Percentiles rank a stretch among this genome's conserved stretches.
These are phyloP conservation scores for Verticillium albo-atrum DNA, from an alignment of 2,329 filamentous ascomycete species.

Conservation along the genomic window DNA sequence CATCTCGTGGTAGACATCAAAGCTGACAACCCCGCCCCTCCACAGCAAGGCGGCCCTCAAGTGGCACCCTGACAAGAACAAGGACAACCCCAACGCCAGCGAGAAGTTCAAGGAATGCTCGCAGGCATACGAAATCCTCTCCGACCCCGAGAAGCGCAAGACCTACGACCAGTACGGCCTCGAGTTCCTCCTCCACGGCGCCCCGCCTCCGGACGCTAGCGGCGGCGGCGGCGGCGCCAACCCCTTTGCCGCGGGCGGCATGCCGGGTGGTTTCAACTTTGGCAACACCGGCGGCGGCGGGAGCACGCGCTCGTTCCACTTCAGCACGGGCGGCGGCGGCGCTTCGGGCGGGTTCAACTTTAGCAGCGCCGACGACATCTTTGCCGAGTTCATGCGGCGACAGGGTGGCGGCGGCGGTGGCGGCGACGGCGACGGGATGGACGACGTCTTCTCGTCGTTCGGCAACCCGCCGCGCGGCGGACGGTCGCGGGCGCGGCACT, in stretches of 20 bases:
- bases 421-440: constrained; percentile 29
- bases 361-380: constrained; percentile 78
- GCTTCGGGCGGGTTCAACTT: constrained; percentile 71
- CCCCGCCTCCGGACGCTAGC: constrained; percentile 55
- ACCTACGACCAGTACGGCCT: constrained; percentile 93
- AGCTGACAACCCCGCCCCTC: neutral
- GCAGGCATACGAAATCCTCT: constrained; percentile 96
- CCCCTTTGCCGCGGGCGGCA: constrained; percentile 54
- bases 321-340: constrained; percentile 50
- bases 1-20: too few species aligned
- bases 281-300: constrained; percentile 37
- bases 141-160: constrained; percentile 94
- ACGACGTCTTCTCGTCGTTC: constrained; percentile 50
- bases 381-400: constrained; percentile 77
- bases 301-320: constrained; percentile 57
- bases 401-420: constrained; percentile 42
- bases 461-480: constrained; percentile 37
- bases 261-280: constrained; percentile 53
- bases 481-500: constrained; percentile 36
- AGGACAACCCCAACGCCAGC: constrained; percentile 75
- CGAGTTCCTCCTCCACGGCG: constrained; percentile 81
- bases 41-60: constrained; percentile 80
- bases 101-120: constrained; percentile 99
- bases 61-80: constrained; percentile 97
- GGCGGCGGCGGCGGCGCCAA: constrained; percentile 42